Base-by-base conservation (phyloP, 2,329 filamentous ascomycete species). In the Neofusicoccum ribis region DNA sequence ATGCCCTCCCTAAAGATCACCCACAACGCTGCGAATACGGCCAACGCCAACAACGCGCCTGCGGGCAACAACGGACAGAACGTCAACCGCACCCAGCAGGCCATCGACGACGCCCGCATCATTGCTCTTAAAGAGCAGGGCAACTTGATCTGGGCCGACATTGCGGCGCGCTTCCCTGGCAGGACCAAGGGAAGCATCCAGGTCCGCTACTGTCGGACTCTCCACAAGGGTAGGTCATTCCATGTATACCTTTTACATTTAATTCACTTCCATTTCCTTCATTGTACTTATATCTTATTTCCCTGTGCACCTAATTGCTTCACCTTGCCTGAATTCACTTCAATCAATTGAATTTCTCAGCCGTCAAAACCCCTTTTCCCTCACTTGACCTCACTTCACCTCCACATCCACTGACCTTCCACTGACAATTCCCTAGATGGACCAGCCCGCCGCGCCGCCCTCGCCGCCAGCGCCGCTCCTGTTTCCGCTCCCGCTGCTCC, bases 181-280 rank as follows among this genome's bases (percentile, higher is more conserved):
- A 44, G 12, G 39, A 51, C 31, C 46, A 54, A 31, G 23, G 60
- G 60, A 20, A 63, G 60, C 60, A 34, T 63, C 36, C 60, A 63
- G 34, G 60, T 63, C 11, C 20, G 60, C 9, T 63, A 63, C 46
- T 51, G 34, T 11, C 46, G 60, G 1, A 31, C 23, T 3, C 31
- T 51, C 17, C 36, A 15, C 8, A 34, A 31, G 23, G 60, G 60
- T 63, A 47, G 14, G 51, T 31, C 5, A 31, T 31, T 31, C 27
- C 27, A 5, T 5, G 27, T 31, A 31, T 31, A 31, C 27, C 37
- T 9, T 27, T 56, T n/a, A 17, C 4, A 23, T 15, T 5, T 27
- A 7, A 7, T 27, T n/a, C 17, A 15, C 11, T 46, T 20, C 17
- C n/a, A n/a, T n/a, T n/a, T 5, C 43, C 4, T 15, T 5, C 8